phyloP scores from a whole-genome alignment of 192 early-diverging fungal genomes.

The Spinellus fusiger region DNA sequence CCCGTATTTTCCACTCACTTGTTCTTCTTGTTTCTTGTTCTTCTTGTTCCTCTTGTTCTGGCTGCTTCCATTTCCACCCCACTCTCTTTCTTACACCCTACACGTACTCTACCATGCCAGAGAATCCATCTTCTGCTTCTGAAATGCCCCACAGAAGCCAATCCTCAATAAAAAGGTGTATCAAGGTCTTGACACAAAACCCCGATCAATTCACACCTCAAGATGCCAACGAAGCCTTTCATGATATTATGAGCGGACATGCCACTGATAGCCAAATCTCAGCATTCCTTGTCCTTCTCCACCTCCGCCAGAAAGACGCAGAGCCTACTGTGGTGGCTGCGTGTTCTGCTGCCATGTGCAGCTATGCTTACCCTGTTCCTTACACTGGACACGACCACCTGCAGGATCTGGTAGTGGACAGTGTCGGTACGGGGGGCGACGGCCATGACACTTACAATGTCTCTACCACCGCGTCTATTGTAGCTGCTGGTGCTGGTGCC shows the following conservation, averaged over 20 bases:
- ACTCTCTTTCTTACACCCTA: no score
- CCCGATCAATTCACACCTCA: conserved; percentile 55
- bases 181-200: conserved; percentile 60
- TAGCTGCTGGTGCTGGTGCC: conserved; percentile 87
- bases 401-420: conserved; percentile 65
- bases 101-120: no score
- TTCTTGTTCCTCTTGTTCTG: no score
- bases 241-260: conserved; percentile 71
- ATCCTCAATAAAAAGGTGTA: no score
- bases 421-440: conserved; percentile 98
- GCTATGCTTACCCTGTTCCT: conserved; percentile 54
- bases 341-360: conserved; percentile 66
- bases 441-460: conserved; percentile 98
- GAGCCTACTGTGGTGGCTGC: conserved; percentile 78
- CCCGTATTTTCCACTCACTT: no score
- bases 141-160: not conserved
- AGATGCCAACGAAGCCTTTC: conserved; percentile 52
- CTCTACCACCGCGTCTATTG: conserved; percentile 84
- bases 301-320: conserved; percentile 61
- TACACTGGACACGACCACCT: conserved; percentile 40
- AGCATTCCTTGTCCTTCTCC: conserved; percentile 78
- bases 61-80: no score
- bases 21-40: no score
- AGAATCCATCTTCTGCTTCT: no score
- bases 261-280: conserved; percentile 83